phyloP scores from a whole-genome alignment of 2,329 filamentous ascomycete species.

The Aspergillus brunneoviolaceus region DNA sequence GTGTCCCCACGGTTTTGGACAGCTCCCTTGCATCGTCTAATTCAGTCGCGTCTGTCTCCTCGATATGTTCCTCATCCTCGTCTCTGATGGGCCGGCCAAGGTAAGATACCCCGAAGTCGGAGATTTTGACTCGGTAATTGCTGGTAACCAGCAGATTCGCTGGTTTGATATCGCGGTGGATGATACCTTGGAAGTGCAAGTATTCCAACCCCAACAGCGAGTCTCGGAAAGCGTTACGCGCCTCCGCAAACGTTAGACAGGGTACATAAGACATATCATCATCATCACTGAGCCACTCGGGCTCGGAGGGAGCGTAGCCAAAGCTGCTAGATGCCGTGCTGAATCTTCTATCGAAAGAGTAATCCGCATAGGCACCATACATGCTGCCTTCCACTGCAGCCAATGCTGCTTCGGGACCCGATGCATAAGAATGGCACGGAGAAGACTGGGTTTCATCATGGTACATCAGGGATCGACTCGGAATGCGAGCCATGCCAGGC shows the following conservation, averaged over 20 bases:
- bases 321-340: slow-evolving; percentile 72
- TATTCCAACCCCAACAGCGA: slow-evolving; percentile 93
- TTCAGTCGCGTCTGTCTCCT: slow-evolving; percentile 80
- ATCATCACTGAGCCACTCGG: slow-evolving; percentile 52
- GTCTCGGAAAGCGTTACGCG: slow-evolving; percentile 83
- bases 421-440: slow-evolving; percentile 54
- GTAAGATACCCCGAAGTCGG: slow-evolving; percentile 97
- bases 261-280: slow-evolving; percentile 93
- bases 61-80: slow-evolving; percentile 73
- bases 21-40: slow-evolving; percentile 91
- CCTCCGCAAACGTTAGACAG: slow-evolving; percentile 81
- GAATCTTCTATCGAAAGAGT: slow-evolving; percentile 66
- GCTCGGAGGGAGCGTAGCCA: slow-evolving; percentile 45
- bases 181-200: slow-evolving; percentile 81
- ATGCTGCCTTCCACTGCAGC: slow-evolving; percentile 73
- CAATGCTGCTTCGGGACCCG: slow-evolving; percentile 34
- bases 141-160: slow-evolving; percentile 87
- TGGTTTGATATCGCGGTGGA: slow-evolving; percentile 81
- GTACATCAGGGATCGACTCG: slow-evolving; percentile 35
- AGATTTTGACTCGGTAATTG: slow-evolving; percentile 90
- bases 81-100: slow-evolving; percentile 85
- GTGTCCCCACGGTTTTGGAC: slow-evolving; percentile 97
- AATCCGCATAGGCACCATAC: slow-evolving; percentile 69
- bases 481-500: slow-evolving; percentile 32
- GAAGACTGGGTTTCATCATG: slow-evolving; percentile 56